phyloP scores from a whole-genome alignment of 805 yeast genomes.

The Wickerhamia fluorescens region DNA sequence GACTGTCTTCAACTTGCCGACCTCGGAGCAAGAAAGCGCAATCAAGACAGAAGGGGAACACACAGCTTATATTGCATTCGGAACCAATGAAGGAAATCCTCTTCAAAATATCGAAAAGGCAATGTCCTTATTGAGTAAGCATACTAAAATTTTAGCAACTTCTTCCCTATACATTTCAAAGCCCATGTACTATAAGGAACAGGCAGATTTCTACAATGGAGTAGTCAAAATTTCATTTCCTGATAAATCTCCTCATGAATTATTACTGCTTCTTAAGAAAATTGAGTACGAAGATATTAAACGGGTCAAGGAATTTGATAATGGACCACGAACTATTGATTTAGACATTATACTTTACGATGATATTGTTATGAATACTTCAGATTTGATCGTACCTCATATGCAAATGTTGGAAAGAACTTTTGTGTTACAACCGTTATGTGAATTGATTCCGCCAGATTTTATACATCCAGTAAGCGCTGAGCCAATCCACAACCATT shows the following conservation, averaged over 20 bases:
- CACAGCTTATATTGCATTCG: constrained; percentile 75
- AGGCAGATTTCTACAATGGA: constrained; percentile 79
- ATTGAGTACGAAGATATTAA: constrained; percentile 70
- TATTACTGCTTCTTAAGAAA: constrained; percentile 55
- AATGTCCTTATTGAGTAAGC: constrained; percentile 35
- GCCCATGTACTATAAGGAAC: constrained; percentile 87
- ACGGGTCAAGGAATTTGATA: constrained; percentile 72
- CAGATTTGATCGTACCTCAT: constrained; percentile 74
- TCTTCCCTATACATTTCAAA: constrained; percentile 82
- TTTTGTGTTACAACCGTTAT: constrained; percentile 83
- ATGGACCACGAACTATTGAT: constrained; percentile 91
- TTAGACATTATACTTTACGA: constrained; percentile 79
- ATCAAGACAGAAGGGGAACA: constrained; percentile 22
- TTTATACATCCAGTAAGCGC: constrained; percentile 78
- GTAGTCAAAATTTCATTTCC: constrained; percentile 60
- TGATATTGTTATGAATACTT: constrained; percentile 45
- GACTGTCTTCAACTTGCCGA: constrained; percentile 26
- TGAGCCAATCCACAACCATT: constrained; percentile 67
- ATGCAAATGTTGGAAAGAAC: constrained; percentile 80
- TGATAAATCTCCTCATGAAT: constrained; percentile 51
- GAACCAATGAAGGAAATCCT: constrained; percentile 78
- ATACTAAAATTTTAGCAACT: constrained; percentile 46
- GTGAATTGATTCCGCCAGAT: constrained; percentile 68
- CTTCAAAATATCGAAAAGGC: constrained; percentile 55
- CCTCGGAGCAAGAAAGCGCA: constrained; percentile 9